Evolutionary conservation across 192 early-diverging fungal genomes (phyloP).

Genomic region (Podila verticillata): DNA sequence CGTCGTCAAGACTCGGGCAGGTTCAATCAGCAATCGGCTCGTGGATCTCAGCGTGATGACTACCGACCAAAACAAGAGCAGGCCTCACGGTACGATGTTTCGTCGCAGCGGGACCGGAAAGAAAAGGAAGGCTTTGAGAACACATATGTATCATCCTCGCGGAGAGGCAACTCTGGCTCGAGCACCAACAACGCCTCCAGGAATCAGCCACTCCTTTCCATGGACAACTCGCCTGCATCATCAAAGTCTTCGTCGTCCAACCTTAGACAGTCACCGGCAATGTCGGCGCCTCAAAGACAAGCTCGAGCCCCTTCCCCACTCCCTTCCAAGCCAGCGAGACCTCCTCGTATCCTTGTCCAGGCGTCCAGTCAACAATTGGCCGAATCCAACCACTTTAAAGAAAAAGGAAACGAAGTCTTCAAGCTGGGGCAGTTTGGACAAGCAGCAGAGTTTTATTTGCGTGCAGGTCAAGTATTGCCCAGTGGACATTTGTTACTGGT

Average conservation of each 20-base stretch:
- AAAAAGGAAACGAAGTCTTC: constrained; percentile 82
- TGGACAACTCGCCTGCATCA: constrained; percentile 8
- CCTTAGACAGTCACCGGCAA: background rate
- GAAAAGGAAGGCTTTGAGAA: constrained; percentile 44
- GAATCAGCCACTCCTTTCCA: constrained; percentile 12
- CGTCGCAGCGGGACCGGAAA: constrained; percentile 8
- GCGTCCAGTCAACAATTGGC: constrained; percentile 53
- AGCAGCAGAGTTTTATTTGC: constrained; percentile 76
- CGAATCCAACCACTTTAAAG: constrained; percentile 57
- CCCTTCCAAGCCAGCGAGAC: constrained; percentile 35
- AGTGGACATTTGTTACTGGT: constrained; percentile 68
- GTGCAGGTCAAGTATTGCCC: constrained; percentile 60
- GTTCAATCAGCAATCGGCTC: constrained; percentile 6
- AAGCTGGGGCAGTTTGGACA: constrained; percentile 91
- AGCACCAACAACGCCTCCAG: constrained; percentile 5
- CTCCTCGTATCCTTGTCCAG: constrained; percentile 51
- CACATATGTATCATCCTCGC: constrained; percentile 53
- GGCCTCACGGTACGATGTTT: background rate
- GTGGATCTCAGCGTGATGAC: no score
- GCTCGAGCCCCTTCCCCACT: constrained; percentile 18
- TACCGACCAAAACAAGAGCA: constrained; percentile 12
- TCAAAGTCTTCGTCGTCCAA: background rate
- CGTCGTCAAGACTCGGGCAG: constrained; percentile 17
- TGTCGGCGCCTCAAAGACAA: background rate
- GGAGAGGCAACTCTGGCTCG: constrained; percentile 11